These are phyloP conservation scores for Yamadazyma phyllophila DNA, from an alignment of 805 yeast species.

Conservation along the genomic window DNA sequence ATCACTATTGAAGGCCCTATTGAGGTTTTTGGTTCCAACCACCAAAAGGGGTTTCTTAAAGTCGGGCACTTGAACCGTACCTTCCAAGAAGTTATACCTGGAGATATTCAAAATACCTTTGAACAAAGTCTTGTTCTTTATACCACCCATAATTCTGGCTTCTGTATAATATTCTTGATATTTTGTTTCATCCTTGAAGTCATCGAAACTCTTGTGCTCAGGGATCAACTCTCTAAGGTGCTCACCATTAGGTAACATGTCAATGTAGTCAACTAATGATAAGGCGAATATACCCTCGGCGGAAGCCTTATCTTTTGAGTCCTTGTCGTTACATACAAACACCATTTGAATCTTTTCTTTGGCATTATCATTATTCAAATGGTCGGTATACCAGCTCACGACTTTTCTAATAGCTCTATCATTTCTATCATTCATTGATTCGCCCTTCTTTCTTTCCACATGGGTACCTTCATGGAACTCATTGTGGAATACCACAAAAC, in stretches of 20 bases:
- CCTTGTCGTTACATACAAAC: conserved; percentile 74
- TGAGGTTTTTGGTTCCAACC: conserved; percentile 78
- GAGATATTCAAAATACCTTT: conserved; percentile 83
- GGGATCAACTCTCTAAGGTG: conserved; percentile 80
- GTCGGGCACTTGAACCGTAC: conserved; percentile 66
- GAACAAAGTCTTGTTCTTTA: conserved; percentile 79
- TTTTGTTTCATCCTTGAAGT: conserved; percentile 45
- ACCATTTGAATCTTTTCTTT: conserved; percentile 45
- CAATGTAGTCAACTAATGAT: conserved; percentile 68
- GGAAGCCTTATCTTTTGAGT: conserved; percentile 57
- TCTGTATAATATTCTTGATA: conserved; percentile 78
- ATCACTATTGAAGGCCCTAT: conserved; percentile 91
- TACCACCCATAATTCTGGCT: conserved; percentile 86
- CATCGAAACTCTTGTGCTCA: conserved; percentile 14
- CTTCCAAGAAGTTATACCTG: conserved; percentile 86
- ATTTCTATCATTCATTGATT: conserved; percentile 82
- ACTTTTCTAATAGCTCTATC: conserved; percentile 84
- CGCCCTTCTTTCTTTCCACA: conserved; percentile 59
- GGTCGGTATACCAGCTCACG: conserved; percentile 68
- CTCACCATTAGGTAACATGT: conserved; percentile 65
- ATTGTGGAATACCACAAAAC: conserved; percentile 90
- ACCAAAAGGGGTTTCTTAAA: conserved; percentile 80
- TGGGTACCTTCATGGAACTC: conserved; percentile 78
- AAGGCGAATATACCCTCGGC: conserved; percentile 53
- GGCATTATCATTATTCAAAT: conserved; percentile 42